Base-by-base conservation (phyloP, 257 asterid genomes). In the Leonotis leonurus region DNA sequence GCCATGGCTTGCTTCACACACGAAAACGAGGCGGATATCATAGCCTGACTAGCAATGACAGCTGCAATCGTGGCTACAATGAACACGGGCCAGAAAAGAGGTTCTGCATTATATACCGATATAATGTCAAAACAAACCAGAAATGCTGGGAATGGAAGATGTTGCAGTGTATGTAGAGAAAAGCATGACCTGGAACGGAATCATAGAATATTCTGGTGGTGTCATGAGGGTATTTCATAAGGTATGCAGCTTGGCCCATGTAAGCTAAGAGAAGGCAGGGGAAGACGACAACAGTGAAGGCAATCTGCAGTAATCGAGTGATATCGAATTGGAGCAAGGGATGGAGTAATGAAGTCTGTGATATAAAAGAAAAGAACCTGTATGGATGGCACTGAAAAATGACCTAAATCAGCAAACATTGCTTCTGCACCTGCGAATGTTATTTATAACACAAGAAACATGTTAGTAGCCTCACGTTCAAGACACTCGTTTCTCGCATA, bases 191-290 rank as follows among this genome's bases (percentile, higher is more conserved):
- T 73, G 99, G 99, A 56, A 93, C 85, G 63, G 99, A 93, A 29
- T 83, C 95, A 12, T 83, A 93, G 58, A 93, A 89, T 72, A 87
- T 75, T 14, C 76, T 70, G 36, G 52, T 70, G 11, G 87, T 79
- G 25, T 95, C 77, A 62, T 65, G 60, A 60, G 96, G 99, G 76
- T 85, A 70, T 57, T 78, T 81, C 8, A 73, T 66, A 52, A 93
- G 96, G 73, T 82, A 93, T 12, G 99, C 96, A 61, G 97, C 99
- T 82, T 93, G 99, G 20, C 99, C 99, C 81, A 89, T 75, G 81
- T 93, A 93, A 41, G 97, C 95, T 25, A 89, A 84, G 44, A 93
- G 83, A 64, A 93, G 97, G 74, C 97, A 93, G 9, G 99, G 99
- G 70, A 87, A 89, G 53, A 93, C 99, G 22, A 87, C 84, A 0